These are phyloP conservation scores for Gaultheria prostrata DNA, from an alignment of 148 eudicot species.

Conservation along the genomic window DNA sequence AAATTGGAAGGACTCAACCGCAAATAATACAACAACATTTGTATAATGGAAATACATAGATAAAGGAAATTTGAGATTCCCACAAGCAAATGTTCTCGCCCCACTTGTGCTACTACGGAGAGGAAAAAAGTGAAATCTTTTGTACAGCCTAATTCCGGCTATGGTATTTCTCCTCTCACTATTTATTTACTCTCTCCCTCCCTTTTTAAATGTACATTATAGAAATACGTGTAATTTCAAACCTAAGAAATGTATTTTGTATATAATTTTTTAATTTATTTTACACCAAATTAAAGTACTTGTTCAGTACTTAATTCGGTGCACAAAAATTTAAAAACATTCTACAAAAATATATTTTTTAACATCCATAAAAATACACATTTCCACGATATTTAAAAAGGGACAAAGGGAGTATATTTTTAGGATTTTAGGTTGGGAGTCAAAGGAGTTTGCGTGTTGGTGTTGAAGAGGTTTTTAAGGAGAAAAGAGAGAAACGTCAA, in stretches of 20 bases:
- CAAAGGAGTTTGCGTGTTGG: slow-evolving; percentile 64
- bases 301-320: no score
- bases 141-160: slow-evolving; percentile 24
- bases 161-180: not conserved
- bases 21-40: not conserved
- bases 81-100: slow-evolving; percentile 23
- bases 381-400: no score
- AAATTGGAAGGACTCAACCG: not conserved
- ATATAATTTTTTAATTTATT: no score
- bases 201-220: no score
- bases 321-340: no score
- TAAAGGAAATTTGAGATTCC: slow-evolving; percentile 12
- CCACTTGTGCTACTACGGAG: slow-evolving; percentile 12
- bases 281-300: no score
- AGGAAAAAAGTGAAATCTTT: slow-evolving; percentile 5
- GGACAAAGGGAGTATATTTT: no score
- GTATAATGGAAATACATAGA: not conserved
- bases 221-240: no score
- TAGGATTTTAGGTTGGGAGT: slow-evolving; percentile 25
- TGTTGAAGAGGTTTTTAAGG: slow-evolving; percentile 33
- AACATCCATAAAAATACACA: no score
- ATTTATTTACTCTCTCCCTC: no score
- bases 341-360: no score
- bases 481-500: slow-evolving; percentile 22
- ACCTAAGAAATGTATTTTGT: no score